Evolutionary conservation across 2,329 filamentous ascomycete genomes (phyloP).

Genomic region (Simplicillium aogashimaense): DNA sequence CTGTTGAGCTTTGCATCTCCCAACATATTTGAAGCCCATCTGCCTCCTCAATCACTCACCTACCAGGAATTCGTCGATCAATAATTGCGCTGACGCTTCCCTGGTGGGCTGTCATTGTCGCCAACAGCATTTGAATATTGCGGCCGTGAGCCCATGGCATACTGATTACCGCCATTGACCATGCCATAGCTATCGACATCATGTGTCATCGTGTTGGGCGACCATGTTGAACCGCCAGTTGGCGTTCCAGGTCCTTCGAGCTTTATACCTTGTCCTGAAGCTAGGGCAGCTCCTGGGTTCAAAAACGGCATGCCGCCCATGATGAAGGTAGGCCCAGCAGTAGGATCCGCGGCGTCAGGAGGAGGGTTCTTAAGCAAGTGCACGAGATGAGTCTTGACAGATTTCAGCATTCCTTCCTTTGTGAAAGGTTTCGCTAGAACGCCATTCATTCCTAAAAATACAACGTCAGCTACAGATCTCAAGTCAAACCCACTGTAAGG

Average conservation of each 20-base stretch:
- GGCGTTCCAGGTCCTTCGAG: conserved; percentile 48
- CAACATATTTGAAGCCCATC: no score
- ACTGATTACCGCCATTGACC: conserved; percentile 29
- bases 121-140: conserved; percentile 16
- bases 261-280: conserved; percentile 28
- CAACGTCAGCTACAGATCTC: neutral
- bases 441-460: conserved; percentile 79
- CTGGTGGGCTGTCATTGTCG: conserved; percentile 33
- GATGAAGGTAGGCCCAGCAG: conserved; percentile 20
- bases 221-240: conserved; percentile 38
- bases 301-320: conserved; percentile 23
- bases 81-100: conserved; percentile 38
- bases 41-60: no score
- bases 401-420: conserved; percentile 70
- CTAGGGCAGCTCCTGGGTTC: conserved; percentile 18
- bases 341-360: conserved; percentile 27
- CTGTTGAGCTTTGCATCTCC: no score
- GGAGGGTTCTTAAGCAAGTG: conserved; percentile 65
- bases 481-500: neutral
- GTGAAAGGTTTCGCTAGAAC: conserved; percentile 97
- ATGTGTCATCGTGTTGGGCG: conserved; percentile 36
- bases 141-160: conserved; percentile 20
- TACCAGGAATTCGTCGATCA: no score
- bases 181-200: conserved; percentile 36
- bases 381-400: conserved; percentile 82